These are phyloP conservation scores for Candida insectalens DNA, from an alignment of 805 yeast genomes.

Conservation along the genomic window DNA sequence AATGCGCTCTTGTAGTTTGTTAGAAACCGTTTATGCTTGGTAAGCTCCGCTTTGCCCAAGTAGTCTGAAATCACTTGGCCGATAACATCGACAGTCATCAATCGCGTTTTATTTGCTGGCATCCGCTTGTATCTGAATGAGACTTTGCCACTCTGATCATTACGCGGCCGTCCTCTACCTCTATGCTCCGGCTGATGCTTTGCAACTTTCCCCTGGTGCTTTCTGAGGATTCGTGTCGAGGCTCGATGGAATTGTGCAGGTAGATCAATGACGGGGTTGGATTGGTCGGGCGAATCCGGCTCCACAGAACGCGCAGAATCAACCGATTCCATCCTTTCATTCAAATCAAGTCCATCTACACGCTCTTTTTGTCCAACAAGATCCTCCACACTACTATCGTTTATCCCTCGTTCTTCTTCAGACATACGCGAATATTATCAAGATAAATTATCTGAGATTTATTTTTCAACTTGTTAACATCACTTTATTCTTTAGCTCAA, in stretches of 20 bases:
- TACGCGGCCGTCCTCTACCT: conserved; percentile 2
- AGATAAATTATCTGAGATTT: too few species aligned
- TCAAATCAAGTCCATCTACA: too few species aligned
- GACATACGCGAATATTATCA: too few species aligned
- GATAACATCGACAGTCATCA: conserved; percentile 25
- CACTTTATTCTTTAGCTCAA: too few species aligned
- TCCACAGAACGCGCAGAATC: too few species aligned
- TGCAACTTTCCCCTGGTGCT: not conserved
- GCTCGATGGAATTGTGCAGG: too few species aligned
- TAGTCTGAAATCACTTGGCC: conserved; percentile 22
- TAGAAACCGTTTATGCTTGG: conserved; percentile 6
- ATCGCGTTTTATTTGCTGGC: conserved; percentile 18
- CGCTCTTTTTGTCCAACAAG: too few species aligned
- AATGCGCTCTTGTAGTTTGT: conserved; percentile 15
- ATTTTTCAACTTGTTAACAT: too few species aligned
- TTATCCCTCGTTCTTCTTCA: too few species aligned
- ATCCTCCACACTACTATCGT: too few species aligned
- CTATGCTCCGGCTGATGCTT: conserved; percentile 5
- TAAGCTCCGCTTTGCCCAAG: conserved; percentile 10
- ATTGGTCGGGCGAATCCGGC: not conserved
- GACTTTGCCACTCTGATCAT: conserved; percentile 4
- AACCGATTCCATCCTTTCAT: too few species aligned
- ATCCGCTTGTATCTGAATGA: conserved; percentile 18
- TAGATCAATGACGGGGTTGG: not conserved
- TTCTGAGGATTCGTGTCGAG: not conserved